phyloP scores from a whole-genome alignment of 495 filamentous ascomycete genomes.

The Aspergillus sclerotioniger region DNA sequence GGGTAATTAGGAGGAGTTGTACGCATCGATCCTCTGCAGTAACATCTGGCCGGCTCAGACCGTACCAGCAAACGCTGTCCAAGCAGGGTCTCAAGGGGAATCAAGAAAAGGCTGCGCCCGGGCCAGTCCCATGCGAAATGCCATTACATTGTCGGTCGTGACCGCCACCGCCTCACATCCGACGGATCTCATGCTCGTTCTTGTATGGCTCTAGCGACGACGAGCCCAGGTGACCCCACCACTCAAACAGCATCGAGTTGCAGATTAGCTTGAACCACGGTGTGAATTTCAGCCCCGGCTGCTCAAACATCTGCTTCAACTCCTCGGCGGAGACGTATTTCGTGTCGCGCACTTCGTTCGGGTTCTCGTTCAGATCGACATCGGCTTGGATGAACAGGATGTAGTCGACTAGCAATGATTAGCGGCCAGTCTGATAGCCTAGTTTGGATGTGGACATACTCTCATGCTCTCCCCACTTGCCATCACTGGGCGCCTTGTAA shows the following conservation, averaged over 20 bases:
- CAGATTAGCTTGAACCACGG: conserved; percentile 99
- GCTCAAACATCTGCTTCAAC: conserved; percentile 80
- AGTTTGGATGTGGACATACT: conserved; percentile 54
- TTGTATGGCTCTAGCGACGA: conserved; percentile 77
- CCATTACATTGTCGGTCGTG: not conserved
- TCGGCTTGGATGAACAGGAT: conserved; percentile 97
- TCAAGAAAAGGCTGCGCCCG: not conserved
- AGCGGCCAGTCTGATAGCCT: conserved; percentile 4
- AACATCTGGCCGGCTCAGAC: not conserved
- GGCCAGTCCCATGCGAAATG: not conserved
- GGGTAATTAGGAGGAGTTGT: too few relatives aligned
- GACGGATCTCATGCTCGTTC: conserved; percentile 80
- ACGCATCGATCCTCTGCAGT: too few relatives aligned
- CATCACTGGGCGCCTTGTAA: conserved; percentile 95
- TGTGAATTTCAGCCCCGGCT: conserved; percentile 79
- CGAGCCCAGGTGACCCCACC: conserved; percentile 87
- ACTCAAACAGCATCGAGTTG: conserved; percentile 95
- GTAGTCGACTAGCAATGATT: conserved; percentile 74
- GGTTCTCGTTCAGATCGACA: conserved; percentile 75
- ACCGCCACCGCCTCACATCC: conserved; percentile 58
- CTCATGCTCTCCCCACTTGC: conserved; percentile 98
- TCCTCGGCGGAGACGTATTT: conserved; percentile 80
- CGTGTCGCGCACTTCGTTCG: conserved; percentile 84
- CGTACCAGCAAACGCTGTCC: conserved; percentile 5
- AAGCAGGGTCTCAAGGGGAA: not conserved